These are phyloP conservation scores for Alternaria hordeiaustralica DNA, from an alignment of 2,329 filamentous ascomycete species.

Conservation along the genomic window DNA sequence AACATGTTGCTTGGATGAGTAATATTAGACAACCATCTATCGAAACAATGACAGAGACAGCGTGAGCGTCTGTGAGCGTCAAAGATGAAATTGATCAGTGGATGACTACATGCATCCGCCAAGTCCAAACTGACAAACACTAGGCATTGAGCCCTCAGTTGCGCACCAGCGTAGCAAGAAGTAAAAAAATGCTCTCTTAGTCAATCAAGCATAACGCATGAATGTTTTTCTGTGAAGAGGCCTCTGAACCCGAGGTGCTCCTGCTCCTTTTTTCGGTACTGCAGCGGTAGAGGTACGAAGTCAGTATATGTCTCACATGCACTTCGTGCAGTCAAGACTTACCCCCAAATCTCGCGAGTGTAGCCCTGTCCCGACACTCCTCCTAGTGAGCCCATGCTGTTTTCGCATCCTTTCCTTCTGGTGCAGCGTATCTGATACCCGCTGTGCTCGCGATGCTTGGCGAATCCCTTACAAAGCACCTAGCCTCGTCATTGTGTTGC, in stretches of 20 bases:
- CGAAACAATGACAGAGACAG: neutral
- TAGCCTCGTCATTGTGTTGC: neutral
- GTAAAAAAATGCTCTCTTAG: neutral
- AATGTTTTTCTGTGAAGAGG: too few species aligned
- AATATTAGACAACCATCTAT: neutral
- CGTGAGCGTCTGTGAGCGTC: neutral
- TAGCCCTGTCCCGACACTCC: too few species aligned
- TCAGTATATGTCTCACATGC: too few species aligned
- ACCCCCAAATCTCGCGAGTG: too few species aligned
- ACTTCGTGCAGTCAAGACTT: too few species aligned
- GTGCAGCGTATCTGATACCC: too few species aligned
- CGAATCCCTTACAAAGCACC: neutral
- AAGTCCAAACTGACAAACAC: neutral
- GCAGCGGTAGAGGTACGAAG: too few species aligned
- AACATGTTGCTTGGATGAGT: neutral
- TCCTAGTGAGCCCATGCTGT: too few species aligned
- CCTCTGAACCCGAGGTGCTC: neutral
- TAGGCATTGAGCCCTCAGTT: neutral
- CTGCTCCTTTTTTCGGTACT: too few species aligned
- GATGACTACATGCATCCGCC: neutral
- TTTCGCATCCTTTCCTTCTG: too few species aligned
- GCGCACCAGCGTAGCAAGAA: neutral
- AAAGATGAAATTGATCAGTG: neutral
- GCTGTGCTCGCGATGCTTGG: neutral
- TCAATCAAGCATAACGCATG: too few species aligned